Base-by-base conservation (phyloP, 2,329 filamentous ascomycete species). In the Colletotrichum horii region DNA sequence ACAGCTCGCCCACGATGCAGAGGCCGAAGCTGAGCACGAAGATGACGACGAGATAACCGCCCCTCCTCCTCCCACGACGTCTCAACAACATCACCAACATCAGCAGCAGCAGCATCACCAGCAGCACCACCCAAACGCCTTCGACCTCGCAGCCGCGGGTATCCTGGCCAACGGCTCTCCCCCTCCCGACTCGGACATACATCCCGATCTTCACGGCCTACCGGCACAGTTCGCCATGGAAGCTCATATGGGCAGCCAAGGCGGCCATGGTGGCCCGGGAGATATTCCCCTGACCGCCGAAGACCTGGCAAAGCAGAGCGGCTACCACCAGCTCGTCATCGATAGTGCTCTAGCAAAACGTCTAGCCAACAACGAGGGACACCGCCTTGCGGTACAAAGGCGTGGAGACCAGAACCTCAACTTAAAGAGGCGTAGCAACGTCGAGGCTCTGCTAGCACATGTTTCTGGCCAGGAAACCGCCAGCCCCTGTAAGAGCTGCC, bases 371-470 rank as follows among this genome's bases (percentile, higher is more conserved):
- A 88, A 90, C 76, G 80, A 84, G 2, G 89, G 89, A 43, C 82
- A 87, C 76, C 88, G 90, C 5, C 84, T 86, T 4, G 88, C 89
- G 2, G 82, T 86, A 28, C 90, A 91, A 83, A 88, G 91, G 19
- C 88, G 89, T 19, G 85, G 86, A 9, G 89, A 90, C 55, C 89
- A 91, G 79, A 82, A 81, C 58, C 87, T 92, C 24, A 92, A 92
- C 81, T 84, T 92, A 12, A 84, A 83, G n/a, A 86, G 91, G 6
- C 87, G 90, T 0, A 91, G 90, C 81, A 92, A 92, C 74, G 89
- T 91, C 60, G 90, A 92, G 80, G 90, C 91, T 0, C 80, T 91
- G 52, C 88, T 92, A 70, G 89, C 89, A 24, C 89, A 92, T 78
- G 88, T 92, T 64, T 88, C 89, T 3, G 91, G 91, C 43, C 84